Percentiles rank a stretch among this genome's conserved stretches.
Conservation (phyloP, 257 asterid species). For the Nicotiana otophora region DNA sequence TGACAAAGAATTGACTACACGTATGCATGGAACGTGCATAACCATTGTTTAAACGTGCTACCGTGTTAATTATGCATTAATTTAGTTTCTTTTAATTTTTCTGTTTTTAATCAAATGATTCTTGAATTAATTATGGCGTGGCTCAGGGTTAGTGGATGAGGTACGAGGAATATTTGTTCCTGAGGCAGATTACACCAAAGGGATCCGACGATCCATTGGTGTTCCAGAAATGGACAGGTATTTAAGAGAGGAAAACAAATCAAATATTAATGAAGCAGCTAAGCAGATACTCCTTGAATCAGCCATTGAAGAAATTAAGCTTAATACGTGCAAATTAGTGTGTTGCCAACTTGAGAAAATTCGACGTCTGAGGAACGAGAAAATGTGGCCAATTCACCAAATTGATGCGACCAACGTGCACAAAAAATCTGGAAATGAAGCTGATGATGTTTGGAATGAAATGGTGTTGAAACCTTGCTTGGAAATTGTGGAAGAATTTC, state of each 20-base stretch:
- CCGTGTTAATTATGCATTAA: no score
- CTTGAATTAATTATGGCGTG: neutral
- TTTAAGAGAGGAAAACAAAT: neutral
- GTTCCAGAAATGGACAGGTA: conserved; percentile 16
- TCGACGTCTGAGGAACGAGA: neutral
- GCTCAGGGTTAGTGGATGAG: conserved; percentile 18
- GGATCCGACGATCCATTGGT: conserved; percentile 9
- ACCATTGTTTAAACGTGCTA: no score
- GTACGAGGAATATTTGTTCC: conserved; percentile 11
- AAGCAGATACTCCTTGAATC: neutral
- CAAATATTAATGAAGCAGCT: neutral
- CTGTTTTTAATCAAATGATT: neutral
- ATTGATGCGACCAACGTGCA: conserved; percentile 19
- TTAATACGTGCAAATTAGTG: conserved; percentile 10
- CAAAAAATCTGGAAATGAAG: neutral
- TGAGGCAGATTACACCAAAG: neutral
- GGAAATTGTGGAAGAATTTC: neutral
- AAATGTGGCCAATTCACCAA: conserved; percentile 12
- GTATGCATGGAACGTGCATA: neutral
- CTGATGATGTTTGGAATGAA: conserved; percentile 12
- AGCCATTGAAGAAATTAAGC: conserved; percentile 19
- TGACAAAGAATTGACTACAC: no score
- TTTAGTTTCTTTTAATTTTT: no score
- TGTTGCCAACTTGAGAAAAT: conserved; percentile 21
- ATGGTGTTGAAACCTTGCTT: conserved; percentile 3